Evolutionary conservation across 306 rosid genomes (phyloP).

Genomic region (Biancaea sappan): DNA sequence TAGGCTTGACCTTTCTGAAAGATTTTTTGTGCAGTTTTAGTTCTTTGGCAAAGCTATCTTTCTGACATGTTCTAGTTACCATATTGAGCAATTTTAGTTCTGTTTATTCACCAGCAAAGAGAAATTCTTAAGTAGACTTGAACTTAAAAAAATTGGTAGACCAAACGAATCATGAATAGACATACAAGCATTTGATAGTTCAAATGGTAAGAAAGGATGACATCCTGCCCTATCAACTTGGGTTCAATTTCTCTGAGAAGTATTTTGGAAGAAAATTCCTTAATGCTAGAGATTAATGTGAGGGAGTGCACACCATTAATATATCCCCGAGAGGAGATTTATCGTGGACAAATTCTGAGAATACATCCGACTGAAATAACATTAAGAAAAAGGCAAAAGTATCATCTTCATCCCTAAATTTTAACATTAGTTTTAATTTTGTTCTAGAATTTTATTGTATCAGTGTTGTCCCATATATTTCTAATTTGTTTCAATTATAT

Average conservation of each 20-base stretch:
- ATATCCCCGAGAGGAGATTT: too few relatives aligned
- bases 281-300: too few relatives aligned
- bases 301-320: neutral
- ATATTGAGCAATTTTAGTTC: neutral
- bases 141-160: neutral
- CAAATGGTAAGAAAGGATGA: neutral
- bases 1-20: neutral
- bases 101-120: neutral
- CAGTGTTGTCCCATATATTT: too few relatives aligned
- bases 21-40: neutral
- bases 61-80: neutral
- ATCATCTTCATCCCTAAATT: too few relatives aligned
- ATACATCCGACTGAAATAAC: too few relatives aligned
- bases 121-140: neutral
- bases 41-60: conserved; percentile 11
- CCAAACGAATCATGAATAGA: neutral
- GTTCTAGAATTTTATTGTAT: too few relatives aligned
- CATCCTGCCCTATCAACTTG: neutral
- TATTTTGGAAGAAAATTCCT: too few relatives aligned
- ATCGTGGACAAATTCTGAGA: too few relatives aligned
- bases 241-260: neutral
- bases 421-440: too few relatives aligned
- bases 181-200: neutral
- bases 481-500: too few relatives aligned
- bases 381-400: too few relatives aligned